Base-by-base conservation (phyloP, 305 asterid genomes). In the Euphrasia arctica region DNA sequence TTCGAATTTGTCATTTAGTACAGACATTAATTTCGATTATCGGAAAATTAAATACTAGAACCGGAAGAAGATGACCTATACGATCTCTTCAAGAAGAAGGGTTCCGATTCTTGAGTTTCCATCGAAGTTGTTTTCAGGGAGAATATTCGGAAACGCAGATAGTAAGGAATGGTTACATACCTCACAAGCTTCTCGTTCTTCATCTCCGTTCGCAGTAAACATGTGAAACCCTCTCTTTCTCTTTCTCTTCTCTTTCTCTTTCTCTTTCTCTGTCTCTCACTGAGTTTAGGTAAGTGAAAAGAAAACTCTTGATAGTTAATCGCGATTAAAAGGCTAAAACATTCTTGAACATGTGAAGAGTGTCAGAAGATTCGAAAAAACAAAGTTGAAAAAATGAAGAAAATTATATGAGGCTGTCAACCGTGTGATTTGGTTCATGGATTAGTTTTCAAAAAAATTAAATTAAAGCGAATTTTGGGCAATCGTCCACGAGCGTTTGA, bases 181-280 rank as follows among this genome's bases (percentile, higher is more conserved):
- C 91, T 82, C 61, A 84, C 85, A 58, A 74, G 69, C 82, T 75
- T 84, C 66, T 82, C 85, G 70, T 72, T 76, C 80, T 79, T 84
- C 72, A 64, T 54, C 63, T 82, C 82, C 88, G 77, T 76, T 43
- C 29, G 57, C 61, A 73, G 52, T 63, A 54, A 65, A 77, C 77
- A 68, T 31, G 64, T 58, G 50, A 57, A 59, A 51, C 69, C 69
- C 67, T 52, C 69, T 3, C 42, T 56, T 31, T 28, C n/a, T 22
- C 52, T 14, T 66, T 56, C 36, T 1, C 22, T 14, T 18, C 22
- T 18, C 22, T 18, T 18, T 18, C 22, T 18, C 22, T 18, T 18
- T 52, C 69, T 3, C 42, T 56, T n/a, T 29, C 13, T 18, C 22
- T 18, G 22, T 18, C 22, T 18, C 22, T 18, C 29, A 7, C 31